These are phyloP conservation scores for Fomitiporia mediterranea DNA, from an alignment of 1,284 basidiomycete genomes.

Conservation along the genomic window DNA sequence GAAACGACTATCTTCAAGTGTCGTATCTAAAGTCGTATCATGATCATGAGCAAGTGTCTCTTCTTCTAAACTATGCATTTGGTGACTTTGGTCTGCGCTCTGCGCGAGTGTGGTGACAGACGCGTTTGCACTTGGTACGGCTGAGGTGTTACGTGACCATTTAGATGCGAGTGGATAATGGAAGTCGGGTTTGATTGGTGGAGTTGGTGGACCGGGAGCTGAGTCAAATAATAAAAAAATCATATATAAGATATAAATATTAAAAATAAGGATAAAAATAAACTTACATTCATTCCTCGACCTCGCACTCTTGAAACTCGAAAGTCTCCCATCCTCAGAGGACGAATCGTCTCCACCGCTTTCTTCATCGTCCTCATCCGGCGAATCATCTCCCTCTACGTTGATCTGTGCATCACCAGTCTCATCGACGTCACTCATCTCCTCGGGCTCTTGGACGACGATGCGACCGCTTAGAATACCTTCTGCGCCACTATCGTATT, in stretches of 20 bases:
- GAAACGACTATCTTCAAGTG: background rate
- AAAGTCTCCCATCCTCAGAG: background rate
- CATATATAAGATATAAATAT: background rate
- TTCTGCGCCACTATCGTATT: background rate
- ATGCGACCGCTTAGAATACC: background rate
- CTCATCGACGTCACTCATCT: background rate
- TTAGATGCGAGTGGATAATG: background rate
- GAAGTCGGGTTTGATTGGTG: background rate
- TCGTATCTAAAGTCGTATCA: background rate
- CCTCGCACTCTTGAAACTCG: background rate
- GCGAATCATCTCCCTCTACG: background rate
- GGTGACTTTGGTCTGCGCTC: background rate
- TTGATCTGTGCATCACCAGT: background rate
- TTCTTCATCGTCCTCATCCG: conserved; percentile 1
- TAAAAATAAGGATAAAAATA: background rate
- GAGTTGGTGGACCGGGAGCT: background rate
- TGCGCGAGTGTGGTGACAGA: background rate
- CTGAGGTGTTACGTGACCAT: conserved; percentile 15
- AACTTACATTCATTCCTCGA: background rate
- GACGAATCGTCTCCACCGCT: background rate
- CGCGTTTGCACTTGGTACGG: conserved; percentile 3
- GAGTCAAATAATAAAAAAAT: background rate
- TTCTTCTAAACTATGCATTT: background rate
- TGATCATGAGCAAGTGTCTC: background rate
- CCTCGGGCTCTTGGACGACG: conserved; percentile 2